Evolutionary conservation across 2,329 filamentous ascomycete species (phyloP), one percentile per base, ranked within the genome.

Genomic region (Chaetoscypha palmicola): DNA sequence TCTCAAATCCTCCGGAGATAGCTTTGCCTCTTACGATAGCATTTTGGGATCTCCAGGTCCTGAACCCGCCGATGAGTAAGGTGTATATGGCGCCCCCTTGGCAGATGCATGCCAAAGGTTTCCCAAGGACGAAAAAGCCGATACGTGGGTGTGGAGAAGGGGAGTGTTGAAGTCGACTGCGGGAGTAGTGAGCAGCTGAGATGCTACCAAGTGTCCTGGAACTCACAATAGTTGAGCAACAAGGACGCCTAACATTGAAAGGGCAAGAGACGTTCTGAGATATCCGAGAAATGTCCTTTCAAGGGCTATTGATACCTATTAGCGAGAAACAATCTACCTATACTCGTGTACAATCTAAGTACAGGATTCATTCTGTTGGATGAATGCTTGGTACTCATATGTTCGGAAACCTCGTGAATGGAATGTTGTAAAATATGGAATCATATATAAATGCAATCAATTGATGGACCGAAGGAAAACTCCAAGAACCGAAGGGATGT

Each of bases 261-360:
- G 68, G n/a, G 75, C 71, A 28, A 84, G 64, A 0, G 81, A 85
- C 1, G 83, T 88, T 16, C 83, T 76, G 22, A 87, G 70, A 61
- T 87, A 88, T 22, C 74, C 81, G 14, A 89, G 74, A 58, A 82
- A 89, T 14, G 83, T 89, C 45, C 83, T 71, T 63, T 89, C 83
- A 43, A 87, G 73, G 28, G 84, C 83, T 87, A 55, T 38, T 43
- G 2, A 22, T 9, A 4, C 32, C 22, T 5, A 35, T 46, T 16
- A 47, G 33, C 30, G 28, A 24, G 32, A 3, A 22, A 19, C 24
- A 28, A 39, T 39, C 19, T 39, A 30, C n/a, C 28, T 30, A 14
- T 11, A 24, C 36, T 38, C 36, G 36, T 38, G n/a, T 38, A 19
- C 22, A 38, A 38, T 38, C 21, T 38, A n/a, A n/a, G n/a, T n/a